Percentiles rank a stretch among this genome's conserved stretches.
Conservation (phyloP, 306 rosid species). For the Purshia tridentata region DNA sequence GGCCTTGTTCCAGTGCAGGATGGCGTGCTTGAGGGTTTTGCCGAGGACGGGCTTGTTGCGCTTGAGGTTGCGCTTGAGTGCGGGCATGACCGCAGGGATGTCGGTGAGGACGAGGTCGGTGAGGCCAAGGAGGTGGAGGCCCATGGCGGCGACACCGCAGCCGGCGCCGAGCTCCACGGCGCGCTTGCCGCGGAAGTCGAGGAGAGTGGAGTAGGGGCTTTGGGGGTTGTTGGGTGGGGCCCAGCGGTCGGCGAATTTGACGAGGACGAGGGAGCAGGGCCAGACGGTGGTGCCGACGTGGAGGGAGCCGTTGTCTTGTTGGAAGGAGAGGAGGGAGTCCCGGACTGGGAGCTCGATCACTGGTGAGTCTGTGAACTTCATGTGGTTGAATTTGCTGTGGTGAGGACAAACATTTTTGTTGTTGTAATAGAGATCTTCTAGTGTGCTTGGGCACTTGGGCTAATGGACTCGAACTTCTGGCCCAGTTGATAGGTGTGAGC, state of each 20-base stretch:
- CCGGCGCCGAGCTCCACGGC: slow-evolving; percentile 87
- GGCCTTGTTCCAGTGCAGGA: slow-evolving; percentile 74
- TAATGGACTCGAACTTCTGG: too few species aligned
- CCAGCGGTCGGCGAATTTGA: slow-evolving; percentile 89
- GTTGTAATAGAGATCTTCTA: too few species aligned
- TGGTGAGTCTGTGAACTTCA: slow-evolving; percentile 95
- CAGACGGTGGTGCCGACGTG: slow-evolving; percentile 94
- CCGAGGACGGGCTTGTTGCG: slow-evolving; percentile 61
- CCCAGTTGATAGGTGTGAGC: too few species aligned
- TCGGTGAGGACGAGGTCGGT: slow-evolving; percentile 76
- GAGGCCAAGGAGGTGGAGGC: slow-evolving; percentile 74
- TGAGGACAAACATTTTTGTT: too few species aligned
- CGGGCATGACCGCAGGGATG: slow-evolving; percentile 86
- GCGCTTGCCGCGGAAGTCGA: slow-evolving; percentile 67
- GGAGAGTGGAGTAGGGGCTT: slow-evolving; percentile 65
- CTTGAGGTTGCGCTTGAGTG: slow-evolving; percentile 75
- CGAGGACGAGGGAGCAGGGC: slow-evolving; percentile 94
- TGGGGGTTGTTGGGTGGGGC: slow-evolving; percentile 22
- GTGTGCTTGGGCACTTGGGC: too few species aligned
- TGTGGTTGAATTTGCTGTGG: too few species aligned
- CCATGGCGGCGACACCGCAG: slow-evolving; percentile 90
- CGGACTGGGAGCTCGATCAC: slow-evolving; percentile 70
- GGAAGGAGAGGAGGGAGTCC: slow-evolving; percentile 56
- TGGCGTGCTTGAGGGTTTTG: slow-evolving; percentile 63
- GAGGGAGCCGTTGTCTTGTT: slow-evolving; percentile 85